Evolutionary conservation across 345 rosid species (phyloP), one percentile per base, ranked within the genome.

Genomic region (Camelina laxa): DNA sequence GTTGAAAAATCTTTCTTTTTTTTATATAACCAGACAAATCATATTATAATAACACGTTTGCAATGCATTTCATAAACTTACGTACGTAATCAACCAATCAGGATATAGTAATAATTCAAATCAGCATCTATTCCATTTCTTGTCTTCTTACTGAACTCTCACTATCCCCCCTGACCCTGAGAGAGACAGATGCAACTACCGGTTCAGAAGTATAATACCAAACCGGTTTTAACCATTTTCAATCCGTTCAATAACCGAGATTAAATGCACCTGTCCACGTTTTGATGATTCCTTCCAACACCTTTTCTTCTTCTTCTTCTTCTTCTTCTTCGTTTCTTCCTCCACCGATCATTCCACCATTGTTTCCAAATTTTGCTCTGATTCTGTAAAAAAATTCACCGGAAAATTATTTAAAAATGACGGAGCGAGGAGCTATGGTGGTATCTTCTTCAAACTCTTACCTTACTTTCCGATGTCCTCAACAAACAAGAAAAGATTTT

Each of bases 271-370:
- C 53, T 9, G 39, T 60, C 17, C 10, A 35, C 50, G 12, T 30
- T 19, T 19, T 38, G 47, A 22, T 41, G 24, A 49, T 49, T 71
- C 60, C 15, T 59, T 59, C 16, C 45, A 15, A 14, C 1, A 9
- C 5, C 3, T 48, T 19, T 51, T 33, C 36, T 7, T 33, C 36
- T 33, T 33, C 54, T 17, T 72, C 60, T 39, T 50, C 69, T 31
- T 49, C 75, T n/a, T n/a, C n/a, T 61, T 33, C 36, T 33, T 33
- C 35, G 6, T 31, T 24, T 72, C 53, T 39, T 50, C 69, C 42
- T 50, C 75, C 53, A 51, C 42, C 69, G 59, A 60, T 71, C 68
- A 21, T 3, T 13, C 57, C 42, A 41, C 68, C 75, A 24, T 61
- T 72, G 69, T 61, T 49, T 4, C 31, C 17, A n/a, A 2, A 17